These are phyloP conservation scores for Cladosporium cucumerinum DNA, from an alignment of 2,329 filamentous ascomycete species.

Conservation along the genomic window DNA sequence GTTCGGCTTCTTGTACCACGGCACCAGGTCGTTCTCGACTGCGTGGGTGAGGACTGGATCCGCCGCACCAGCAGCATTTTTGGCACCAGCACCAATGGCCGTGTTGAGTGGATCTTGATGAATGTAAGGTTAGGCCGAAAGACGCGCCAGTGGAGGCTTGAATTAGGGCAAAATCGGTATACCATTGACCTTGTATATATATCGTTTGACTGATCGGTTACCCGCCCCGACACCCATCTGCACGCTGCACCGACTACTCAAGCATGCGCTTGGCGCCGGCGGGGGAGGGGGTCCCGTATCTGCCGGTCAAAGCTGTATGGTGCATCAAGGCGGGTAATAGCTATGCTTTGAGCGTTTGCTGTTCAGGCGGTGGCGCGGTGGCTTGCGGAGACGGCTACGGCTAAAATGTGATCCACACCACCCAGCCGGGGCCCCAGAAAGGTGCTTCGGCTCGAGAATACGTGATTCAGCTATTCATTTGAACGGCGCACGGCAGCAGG, in stretches of 20 bases:
- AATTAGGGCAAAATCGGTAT: background rate
- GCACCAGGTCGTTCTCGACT: constrained; percentile 40
- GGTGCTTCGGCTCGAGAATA: background rate
- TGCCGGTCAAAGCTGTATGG: constrained; percentile 6
- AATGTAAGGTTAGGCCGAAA: background rate
- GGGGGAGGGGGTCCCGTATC: background rate
- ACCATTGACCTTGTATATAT: constrained; percentile 3
- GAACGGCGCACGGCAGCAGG: background rate
- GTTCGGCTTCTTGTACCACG: constrained; percentile 60
- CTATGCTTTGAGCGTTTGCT: constrained; percentile 5
- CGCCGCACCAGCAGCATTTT: background rate
- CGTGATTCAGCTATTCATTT: background rate
- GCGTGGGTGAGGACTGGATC: constrained; percentile 26
- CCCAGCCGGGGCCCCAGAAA: constrained; percentile 4
- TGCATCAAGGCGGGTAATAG: constrained; percentile 13
- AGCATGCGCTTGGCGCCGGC: constrained; percentile 5
- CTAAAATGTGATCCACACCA: constrained; percentile 8
- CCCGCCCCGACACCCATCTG: constrained; percentile 4
- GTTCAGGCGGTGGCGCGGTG: constrained; percentile 3
- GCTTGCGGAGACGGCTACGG: constrained; percentile 3
- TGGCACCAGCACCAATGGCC: constrained; percentile 9
- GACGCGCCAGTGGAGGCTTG: background rate
- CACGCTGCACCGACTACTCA: background rate
- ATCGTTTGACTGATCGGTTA: background rate
- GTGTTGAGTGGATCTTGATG: background rate